phyloP scores from a whole-genome alignment of 2,329 filamentous ascomycete species.

The Xylaria sp. region DNA sequence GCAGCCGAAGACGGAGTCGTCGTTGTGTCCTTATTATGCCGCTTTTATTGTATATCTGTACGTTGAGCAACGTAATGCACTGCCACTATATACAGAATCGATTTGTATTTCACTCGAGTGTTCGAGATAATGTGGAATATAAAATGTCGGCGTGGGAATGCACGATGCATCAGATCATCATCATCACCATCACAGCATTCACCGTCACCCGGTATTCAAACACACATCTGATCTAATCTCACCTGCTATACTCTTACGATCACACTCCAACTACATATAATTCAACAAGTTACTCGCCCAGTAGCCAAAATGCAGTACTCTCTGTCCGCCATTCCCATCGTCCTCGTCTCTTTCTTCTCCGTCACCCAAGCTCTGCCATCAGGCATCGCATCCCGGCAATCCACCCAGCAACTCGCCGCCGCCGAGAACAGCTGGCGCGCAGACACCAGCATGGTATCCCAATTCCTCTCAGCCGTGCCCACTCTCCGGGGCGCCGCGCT shows the following conservation, averaged over 20 bases:
- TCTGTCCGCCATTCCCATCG: slow-evolving; percentile 7
- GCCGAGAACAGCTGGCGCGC: slow-evolving; percentile 31
- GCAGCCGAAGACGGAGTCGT: slow-evolving; percentile 7
- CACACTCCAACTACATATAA: background rate
- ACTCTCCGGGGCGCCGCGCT: slow-evolving; percentile 19
- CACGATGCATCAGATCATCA: slow-evolving; percentile 7
- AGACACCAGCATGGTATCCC: slow-evolving; percentile 33
- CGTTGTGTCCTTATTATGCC: background rate
- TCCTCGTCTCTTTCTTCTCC: slow-evolving; percentile 18
- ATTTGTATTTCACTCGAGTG: background rate
- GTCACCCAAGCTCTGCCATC: slow-evolving; percentile 19
- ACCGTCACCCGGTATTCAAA: background rate
- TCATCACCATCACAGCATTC: slow-evolving; percentile 14
- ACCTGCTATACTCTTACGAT: background rate
- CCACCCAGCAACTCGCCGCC: slow-evolving; percentile 25
- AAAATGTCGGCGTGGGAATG: background rate
- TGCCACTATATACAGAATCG: slow-evolving; percentile 11
- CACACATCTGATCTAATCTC: background rate
- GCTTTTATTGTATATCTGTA: background rate
- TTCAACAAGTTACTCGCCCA: background rate
- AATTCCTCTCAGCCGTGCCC: slow-evolving; percentile 33
- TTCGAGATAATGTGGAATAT: background rate
- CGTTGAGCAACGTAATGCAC: background rate
- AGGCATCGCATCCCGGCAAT: background rate
- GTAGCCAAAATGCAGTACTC: slow-evolving; percentile 30